Evolutionary conservation across 495 filamentous ascomycete genomes (phyloP), one percentile per base, ranked within the genome.

Genomic region (Xylaria scruposa): DNA sequence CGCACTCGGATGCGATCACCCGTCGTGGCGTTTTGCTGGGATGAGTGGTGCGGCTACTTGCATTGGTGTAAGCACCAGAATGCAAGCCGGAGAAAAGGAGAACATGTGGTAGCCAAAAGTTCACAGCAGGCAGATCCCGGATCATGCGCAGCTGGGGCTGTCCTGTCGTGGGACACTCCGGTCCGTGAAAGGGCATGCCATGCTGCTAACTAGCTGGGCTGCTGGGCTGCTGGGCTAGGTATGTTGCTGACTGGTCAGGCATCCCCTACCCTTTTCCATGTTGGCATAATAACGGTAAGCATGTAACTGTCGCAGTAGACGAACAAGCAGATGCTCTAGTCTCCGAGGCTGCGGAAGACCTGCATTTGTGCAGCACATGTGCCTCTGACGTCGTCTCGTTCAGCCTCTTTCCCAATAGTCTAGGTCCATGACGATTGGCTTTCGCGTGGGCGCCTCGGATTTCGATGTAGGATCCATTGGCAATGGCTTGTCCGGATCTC

Each of bases 381-480:
- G 31, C 33, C 67, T 75, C 42, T 68, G 70, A 78, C 75, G 69
- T 75, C 58, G 72, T 24, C 46, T 33, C 51, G 42, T 70, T 51
- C 68, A 72, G 71, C 71, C 73, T 72, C 71, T 67, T 73, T 74
- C 72, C 75, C 77, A 75, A 78, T 78, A 74, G 60, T 75, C 70
- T 47, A 73, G 73, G 42, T 58, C 47, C 29, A 73, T 75, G 42
- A 62, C 68, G 76, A 68, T 68, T 66, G 64, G 54, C 66, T 74
- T 68, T 58, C 33, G 70, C 68, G 74, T 64, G 44, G 56, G 51
- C 56, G 70, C 76, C 74, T 71, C 73, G 73, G 60, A 73, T 75
- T 51, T 70, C 65, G 31, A 40, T 4, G 29, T n/a, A 40, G 31
- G 10, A 29, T 56, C 26, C 42, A 1, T 49, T 29, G 40, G 29